Evolutionary conservation across 139 green algal genomes (phyloP).

Genomic region (Chlorella sp.): DNA sequence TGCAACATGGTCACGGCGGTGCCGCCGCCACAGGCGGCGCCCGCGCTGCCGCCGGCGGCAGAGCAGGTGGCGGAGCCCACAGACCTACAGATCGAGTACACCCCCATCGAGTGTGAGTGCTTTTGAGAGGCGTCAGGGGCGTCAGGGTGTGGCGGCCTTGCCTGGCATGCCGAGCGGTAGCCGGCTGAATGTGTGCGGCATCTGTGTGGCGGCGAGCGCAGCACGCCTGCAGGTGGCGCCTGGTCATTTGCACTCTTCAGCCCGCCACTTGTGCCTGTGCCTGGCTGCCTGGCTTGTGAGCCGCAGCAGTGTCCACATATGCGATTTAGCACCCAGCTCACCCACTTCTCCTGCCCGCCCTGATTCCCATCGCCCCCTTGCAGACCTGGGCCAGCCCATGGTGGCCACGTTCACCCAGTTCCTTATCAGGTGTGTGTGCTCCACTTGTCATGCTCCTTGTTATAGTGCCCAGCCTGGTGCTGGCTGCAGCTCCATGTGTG

Average conservation of each 20-base stretch:
- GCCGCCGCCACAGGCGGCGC: background rate
- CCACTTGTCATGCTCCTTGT: no score
- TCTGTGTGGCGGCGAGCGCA: background rate
- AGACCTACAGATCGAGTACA: conserved; percentile 58
- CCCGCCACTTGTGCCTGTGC: no score
- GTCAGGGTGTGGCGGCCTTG: background rate
- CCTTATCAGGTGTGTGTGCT: conserved; percentile 58
- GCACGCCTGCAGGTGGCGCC: background rate
- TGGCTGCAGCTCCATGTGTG: no score
- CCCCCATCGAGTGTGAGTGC: conserved; percentile 55
- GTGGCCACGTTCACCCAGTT: conserved; percentile 68
- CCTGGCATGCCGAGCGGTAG: no score
- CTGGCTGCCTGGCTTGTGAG: no score
- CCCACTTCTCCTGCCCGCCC: background rate
- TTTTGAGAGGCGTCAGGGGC: background rate
- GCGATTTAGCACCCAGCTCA: no score
- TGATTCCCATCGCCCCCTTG: background rate
- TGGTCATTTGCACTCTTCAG: no score
- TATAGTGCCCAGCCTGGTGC: no score
- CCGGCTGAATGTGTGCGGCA: no score
- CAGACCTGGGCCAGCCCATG: conserved; percentile 26
- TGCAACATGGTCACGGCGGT: conserved; percentile 39
- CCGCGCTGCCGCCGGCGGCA: background rate
- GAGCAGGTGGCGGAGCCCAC: conserved; percentile 1
- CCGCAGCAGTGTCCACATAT: no score